phyloP scores from a whole-genome alignment of 768 basidiomycete species.

The Melanogaster broomeanus region DNA sequence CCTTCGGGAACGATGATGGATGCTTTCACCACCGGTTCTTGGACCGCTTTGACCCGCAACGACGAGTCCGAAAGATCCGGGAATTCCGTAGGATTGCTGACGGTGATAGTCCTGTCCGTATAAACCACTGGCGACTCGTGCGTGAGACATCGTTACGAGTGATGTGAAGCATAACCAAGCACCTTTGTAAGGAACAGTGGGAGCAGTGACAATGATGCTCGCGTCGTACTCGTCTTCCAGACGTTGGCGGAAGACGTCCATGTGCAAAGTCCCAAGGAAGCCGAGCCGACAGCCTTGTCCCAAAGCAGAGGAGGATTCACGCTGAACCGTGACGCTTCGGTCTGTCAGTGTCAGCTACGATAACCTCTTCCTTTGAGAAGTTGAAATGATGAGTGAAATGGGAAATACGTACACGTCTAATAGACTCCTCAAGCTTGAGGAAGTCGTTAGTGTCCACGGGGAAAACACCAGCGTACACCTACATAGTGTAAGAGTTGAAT shows the following conservation, averaged over 20 bases:
- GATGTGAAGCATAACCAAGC: not conserved
- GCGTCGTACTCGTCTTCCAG: slow-evolving; percentile 97
- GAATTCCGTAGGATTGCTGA: slow-evolving; percentile 96
- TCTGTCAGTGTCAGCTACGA: slow-evolving; percentile 79
- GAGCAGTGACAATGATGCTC: slow-evolving; percentile 92
- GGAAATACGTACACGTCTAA: slow-evolving; percentile 67
- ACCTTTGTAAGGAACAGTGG: slow-evolving; percentile 94
- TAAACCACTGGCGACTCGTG: slow-evolving; percentile 60
- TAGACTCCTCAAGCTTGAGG: slow-evolving; percentile 92
- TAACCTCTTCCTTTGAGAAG: slow-evolving; percentile 10
- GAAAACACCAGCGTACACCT: slow-evolving; percentile 96
- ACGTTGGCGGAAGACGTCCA: slow-evolving; percentile 95
- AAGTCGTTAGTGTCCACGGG: slow-evolving; percentile 92
- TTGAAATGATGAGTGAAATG: slow-evolving; percentile 4
- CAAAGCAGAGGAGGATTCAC: slow-evolving; percentile 91
- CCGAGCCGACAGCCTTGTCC: slow-evolving; percentile 95
- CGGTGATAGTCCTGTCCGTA: slow-evolving; percentile 55
- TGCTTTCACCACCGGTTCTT: slow-evolving; percentile 92
- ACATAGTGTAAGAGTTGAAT: not conserved
- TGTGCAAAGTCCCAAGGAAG: slow-evolving; percentile 93
- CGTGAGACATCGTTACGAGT: not conserved
- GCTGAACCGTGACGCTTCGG: slow-evolving; percentile 84
- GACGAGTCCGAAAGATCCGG: slow-evolving; percentile 73
- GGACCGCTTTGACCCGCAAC: slow-evolving; percentile 68
- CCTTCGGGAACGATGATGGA: slow-evolving; percentile 95